A percentile compares a stretch with the other conserved stretches of the same genome.
These are phyloP conservation scores for Fusarium sp. DNA, from an alignment of 2,329 filamentous ascomycete genomes.

Conservation along the genomic window DNA sequence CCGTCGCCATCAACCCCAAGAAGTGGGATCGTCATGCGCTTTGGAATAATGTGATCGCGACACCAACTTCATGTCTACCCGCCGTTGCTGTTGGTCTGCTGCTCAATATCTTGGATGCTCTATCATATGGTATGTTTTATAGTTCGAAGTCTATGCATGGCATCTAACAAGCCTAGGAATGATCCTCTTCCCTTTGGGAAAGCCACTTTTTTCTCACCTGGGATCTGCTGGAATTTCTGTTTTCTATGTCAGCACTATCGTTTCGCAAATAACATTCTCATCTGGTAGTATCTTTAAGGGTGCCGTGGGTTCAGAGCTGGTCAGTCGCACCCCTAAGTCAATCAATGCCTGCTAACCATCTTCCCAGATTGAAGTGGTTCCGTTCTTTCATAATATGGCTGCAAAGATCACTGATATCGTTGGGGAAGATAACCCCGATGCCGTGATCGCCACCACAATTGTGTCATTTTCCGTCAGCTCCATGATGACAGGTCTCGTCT, in stretches of 20 bases:
- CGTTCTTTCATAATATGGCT: constrained; percentile 99
- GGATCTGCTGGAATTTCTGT: constrained; percentile 97
- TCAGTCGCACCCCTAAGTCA: constrained; percentile 50
- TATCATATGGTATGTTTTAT: constrained; percentile 80
- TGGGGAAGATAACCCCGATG: constrained; percentile 82
- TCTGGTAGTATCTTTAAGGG: constrained; percentile 88
- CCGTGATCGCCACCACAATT: constrained; percentile 94
- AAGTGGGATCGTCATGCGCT: constrained; percentile 76
- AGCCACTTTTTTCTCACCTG: constrained; percentile 83
- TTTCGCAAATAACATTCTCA: constrained; percentile 92
- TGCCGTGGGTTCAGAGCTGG: constrained; percentile 93
- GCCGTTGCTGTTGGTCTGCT: constrained; percentile 89
- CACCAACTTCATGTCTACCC: constrained; percentile 78
- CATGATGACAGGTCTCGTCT: constrained; percentile 88
- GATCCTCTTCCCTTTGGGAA: constrained; percentile 93
- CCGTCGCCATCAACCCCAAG: constrained; percentile 67
- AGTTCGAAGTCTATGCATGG: neutral
- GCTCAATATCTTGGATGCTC: constrained; percentile 91
- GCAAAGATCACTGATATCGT: constrained; percentile 83
- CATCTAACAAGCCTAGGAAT: constrained; percentile 65
- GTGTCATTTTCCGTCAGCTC: constrained; percentile 91
- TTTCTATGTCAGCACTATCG: constrained; percentile 97
- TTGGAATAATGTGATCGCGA: constrained; percentile 70
- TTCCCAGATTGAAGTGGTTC: constrained; percentile 90
- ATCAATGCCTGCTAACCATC: constrained; percentile 8